Conservation (phyloP, 345 rosid species). For the Eucalyptus sp. region DNA sequence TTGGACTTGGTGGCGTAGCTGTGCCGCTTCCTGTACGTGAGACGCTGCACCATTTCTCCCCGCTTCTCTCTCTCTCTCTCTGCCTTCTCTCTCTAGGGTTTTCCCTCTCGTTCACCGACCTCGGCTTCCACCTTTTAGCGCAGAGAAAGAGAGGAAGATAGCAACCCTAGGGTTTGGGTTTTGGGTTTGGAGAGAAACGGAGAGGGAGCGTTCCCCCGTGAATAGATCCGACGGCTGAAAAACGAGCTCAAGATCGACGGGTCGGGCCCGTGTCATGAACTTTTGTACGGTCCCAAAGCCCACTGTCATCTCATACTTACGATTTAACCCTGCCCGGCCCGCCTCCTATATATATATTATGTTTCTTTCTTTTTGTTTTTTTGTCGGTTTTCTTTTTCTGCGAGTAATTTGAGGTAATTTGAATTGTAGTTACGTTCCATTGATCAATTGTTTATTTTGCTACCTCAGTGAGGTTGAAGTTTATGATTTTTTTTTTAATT, state of each 20-base stretch:
- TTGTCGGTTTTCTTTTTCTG: no score
- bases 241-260: background rate
- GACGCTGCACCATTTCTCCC: slow-evolving; percentile 5
- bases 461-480: no score
- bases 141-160: background rate
- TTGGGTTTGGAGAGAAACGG: background rate
- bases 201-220: background rate
- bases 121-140: background rate
- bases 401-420: no score
- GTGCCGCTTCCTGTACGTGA: slow-evolving; percentile 11
- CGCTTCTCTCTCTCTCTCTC: background rate
- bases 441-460: no score
- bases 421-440: no score
- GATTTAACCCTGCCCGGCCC: no score
- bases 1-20: slow-evolving; percentile 13
- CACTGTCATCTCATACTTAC: background rate
- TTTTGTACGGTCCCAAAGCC: background rate
- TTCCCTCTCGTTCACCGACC: background rate
- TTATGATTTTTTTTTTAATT: no score
- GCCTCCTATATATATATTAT: no score
- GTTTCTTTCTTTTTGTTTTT: no score
- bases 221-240: background rate
- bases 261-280: background rate
- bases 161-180: background rate
- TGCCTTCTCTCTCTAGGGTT: background rate